Conservation (phyloP, 345 rosid species). For the Eucalyptus microcorys region DNA sequence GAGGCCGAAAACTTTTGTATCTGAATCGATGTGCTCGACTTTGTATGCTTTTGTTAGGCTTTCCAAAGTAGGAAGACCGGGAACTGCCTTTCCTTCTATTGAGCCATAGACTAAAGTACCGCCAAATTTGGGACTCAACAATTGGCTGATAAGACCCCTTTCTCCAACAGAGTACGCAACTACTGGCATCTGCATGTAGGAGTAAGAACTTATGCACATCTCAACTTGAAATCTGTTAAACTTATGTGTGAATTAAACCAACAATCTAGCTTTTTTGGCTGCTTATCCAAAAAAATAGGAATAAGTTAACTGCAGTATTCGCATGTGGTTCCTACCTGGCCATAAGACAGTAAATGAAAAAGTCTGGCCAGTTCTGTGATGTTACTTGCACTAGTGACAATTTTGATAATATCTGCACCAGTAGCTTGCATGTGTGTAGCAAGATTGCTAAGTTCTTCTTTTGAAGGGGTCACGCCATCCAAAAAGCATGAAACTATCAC, state of each 20-base stretch:
- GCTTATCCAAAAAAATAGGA: neutral
- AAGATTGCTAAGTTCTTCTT: constrained; percentile 22
- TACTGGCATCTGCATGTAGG: constrained; percentile 17
- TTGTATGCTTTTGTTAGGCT: constrained; percentile 27
- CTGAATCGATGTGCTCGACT: constrained; percentile 12
- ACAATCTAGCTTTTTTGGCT: neutral
- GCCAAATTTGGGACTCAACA: constrained; percentile 40
- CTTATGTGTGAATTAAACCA: neutral
- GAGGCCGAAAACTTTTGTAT: constrained; percentile 42
- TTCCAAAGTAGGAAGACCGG: constrained; percentile 31
- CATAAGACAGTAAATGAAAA: constrained; percentile 21
- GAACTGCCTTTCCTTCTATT: constrained; percentile 18
- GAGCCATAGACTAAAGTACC: constrained; percentile 40
- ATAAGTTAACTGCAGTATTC: neutral
- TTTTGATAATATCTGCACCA: constrained; percentile 32
- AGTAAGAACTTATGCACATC: neutral
- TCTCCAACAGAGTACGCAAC: constrained; percentile 44
- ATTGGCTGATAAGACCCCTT: constrained; percentile 51
- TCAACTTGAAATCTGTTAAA: neutral
- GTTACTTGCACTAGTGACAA: constrained; percentile 22
- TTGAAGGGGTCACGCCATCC: constrained; percentile 18
- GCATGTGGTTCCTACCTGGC: constrained; percentile 11
- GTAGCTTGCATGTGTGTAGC: constrained; percentile 21
- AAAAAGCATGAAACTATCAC: constrained; percentile 31
- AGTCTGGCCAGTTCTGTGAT: constrained; percentile 34